Base-by-base conservation (phyloP, 2,329 filamentous ascomycete genomes). In the Fusarium humuli region DNA sequence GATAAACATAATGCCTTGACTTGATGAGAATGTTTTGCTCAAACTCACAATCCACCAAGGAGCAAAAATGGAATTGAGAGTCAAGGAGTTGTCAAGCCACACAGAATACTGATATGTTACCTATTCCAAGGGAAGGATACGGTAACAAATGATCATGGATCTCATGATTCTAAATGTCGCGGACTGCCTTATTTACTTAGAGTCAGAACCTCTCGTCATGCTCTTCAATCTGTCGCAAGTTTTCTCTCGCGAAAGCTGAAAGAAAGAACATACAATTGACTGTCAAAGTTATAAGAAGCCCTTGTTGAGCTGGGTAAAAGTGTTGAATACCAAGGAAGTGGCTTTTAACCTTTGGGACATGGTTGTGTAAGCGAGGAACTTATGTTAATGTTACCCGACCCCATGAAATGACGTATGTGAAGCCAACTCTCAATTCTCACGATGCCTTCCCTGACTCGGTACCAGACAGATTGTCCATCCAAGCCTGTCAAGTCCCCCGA, bases 211-310 rank as follows among this genome's bases (percentile, higher is more conserved):
- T 18, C 6, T 12, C 6, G 3, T 12, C 18, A 37, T 37, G 18
- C 10, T 37, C 34, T 10, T 37, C 10, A 6, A 37, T 10, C 29
- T 30, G 29, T 30, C 27, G 27, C 27, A 30, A 30, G 6, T 30
- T 30, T 13, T 0, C 12, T 1, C 1, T 30, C 29, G 29, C 34
- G 10, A 6, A 32, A 37, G 0, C 34, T n/a, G 12, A 4, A n/a
- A 12, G 6, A n/a, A 37, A n/a, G 18, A n/a, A n/a, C 6, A 4
- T 12, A 12, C 6, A 1, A 12, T 4, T n/a, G 3, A n/a, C 6
- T 37, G 18, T 18, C 10, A n/a, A 37, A 37, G 2, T 2, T n/a
- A 37, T 6, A n/a, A 37, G 0, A n/a, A n/a, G 18, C 11, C 18
- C 10, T 18, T n/a, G 18, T 37, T 37, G 32, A 34, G 8, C 32